Base-by-base conservation (phyloP, 805 yeast species). In the Pichia californica region DNA sequence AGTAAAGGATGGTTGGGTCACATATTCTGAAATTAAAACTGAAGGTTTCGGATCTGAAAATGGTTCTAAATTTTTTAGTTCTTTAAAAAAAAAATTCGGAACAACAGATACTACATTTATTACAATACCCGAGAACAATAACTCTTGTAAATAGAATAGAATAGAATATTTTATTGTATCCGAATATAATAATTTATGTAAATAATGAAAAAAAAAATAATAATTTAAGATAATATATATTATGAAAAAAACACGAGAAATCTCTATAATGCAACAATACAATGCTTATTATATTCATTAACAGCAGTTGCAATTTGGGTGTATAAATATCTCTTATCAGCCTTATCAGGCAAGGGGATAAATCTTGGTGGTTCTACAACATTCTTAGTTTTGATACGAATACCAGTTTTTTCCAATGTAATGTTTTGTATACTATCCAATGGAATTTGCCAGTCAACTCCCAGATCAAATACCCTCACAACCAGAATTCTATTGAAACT, bases 231-330 rank as follows among this genome's bases (percentile, higher is more conserved):
- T 9, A 20, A 6, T 14, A 31, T 16, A 31, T 14, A 26, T 5
- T 5, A 7, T 14, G 16, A n/a, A 23, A n/a, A n/a, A n/a, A n/a
- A n/a, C n/a, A n/a, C n/a, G n/a, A n/a, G n/a, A n/a, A n/a, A n/a
- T n/a, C n/a, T n/a, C n/a, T 15, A 59, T 33, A 59, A 47, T 11
- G 58, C 54, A 47, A 60, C 58, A 42, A 60, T 55, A 43, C 63
- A 59, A 19, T 52, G 53, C 62, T 80, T 79, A 56, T 89, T 91
- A 65, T 72, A 88, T 54, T 82, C 86, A 19, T 71, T 75, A 15
- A 88, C 98, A 2, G 96, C 96, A 47, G 82, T 64, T 4, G 81
- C 83, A 53, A 93, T 84, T 56, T 75, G 76, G 49, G 69, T 73
- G 68, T 88, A 88, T 43, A 91, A 63, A 57, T 76, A 80, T 46